Base-by-base conservation (phyloP, 1,284 basidiomycete species). In the Trichosporon sp. region DNA sequence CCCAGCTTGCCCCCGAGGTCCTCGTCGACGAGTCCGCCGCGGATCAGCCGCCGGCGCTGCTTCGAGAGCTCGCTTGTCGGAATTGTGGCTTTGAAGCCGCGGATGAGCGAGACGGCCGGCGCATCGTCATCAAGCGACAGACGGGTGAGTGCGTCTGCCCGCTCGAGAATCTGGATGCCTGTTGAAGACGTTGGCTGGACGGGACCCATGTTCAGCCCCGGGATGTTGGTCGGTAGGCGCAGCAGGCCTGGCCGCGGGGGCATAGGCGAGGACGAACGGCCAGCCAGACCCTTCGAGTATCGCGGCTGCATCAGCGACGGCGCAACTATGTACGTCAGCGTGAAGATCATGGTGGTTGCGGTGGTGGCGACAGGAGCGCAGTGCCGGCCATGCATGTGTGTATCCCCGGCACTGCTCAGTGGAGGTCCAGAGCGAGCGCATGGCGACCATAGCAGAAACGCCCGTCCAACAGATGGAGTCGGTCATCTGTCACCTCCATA, bases 51-150 rank as follows among this genome's bases (percentile, higher is more conserved):
- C 71, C 94, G 85, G 72, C 93, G 86, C 19, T 89, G 86, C 71
- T 91, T 90, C 68, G 91, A 88, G 77, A 90, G 87, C 78, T 94
- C 91, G 37, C 93, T 89, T 78, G 91, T 92, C 8, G 94, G 94
- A 66, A 96, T 91, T 1, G 94, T 96, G 37, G 94, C 94, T 76
- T 92, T 91, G 83, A 96, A 97, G 0, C 94, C 94, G 59, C 91
- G 89, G 54, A 95, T 86, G 35, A 97, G 86, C 4, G 69, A 70
- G 6, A 74, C 73, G 78, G 91, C 91, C 68, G 93, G 89, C 88
- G 31, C 88, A 48, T 88, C 88, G 8, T 91, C 91, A 14, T 63
- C 59, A 2, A 94, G 88, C 21, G 91, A 89, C 4, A 88, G 86
- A 11, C 87, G 85, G n/a, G 94, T 87, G 11, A 96, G 85, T 74